Conservation (phyloP, 2,329 filamentous ascomycete genomes). For the Nemania diffusa region DNA sequence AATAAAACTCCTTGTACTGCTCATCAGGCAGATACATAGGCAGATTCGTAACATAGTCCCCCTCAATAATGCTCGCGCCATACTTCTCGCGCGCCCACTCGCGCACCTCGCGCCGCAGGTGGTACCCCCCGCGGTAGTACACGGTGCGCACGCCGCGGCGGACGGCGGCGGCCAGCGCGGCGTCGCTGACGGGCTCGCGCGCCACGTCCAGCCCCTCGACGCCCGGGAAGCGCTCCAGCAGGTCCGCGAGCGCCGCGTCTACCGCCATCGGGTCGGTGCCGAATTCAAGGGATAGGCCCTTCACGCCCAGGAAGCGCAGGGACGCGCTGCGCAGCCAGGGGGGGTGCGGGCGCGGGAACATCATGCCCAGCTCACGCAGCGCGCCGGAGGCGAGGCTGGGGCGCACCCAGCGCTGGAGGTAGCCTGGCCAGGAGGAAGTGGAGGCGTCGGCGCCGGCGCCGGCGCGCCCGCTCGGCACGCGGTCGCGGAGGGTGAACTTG, state of each 20-base stretch:
- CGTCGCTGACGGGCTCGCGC: conserved; percentile 36
- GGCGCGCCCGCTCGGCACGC: background rate
- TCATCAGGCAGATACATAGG: conserved; percentile 17
- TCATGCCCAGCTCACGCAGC: conserved; percentile 39
- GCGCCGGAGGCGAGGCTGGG: conserved; percentile 42
- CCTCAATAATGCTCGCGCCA: conserved; percentile 35
- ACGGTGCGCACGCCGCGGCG: conserved; percentile 40
- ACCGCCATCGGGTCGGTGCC: conserved; percentile 18
- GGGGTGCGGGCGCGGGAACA: conserved; percentile 24
- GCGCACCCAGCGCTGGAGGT: conserved; percentile 31
- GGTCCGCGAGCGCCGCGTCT: conserved; percentile 34
- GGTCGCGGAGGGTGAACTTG: conserved; percentile 33
- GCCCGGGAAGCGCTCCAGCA: conserved; percentile 44
- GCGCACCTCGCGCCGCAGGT: conserved; percentile 29
- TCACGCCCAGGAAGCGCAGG: conserved; percentile 41
- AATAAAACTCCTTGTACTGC: conserved; percentile 11
- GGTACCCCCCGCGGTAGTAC: conserved; percentile 29
- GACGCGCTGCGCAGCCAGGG: conserved; percentile 42
- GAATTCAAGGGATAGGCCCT: conserved; percentile 68
- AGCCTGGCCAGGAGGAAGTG: conserved; percentile 10
- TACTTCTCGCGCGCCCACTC: conserved; percentile 40
- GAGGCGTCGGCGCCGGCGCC: too few species aligned
- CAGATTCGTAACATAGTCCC: conserved; percentile 24
- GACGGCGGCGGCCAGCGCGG: conserved; percentile 39
- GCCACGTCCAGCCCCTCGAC: conserved; percentile 42